A percentile compares a stretch with the other conserved stretches of the same genome.
Evolutionary conservation across 805 yeast species (phyloP).

Genomic region (Komagataella kurtzmanii): DNA sequence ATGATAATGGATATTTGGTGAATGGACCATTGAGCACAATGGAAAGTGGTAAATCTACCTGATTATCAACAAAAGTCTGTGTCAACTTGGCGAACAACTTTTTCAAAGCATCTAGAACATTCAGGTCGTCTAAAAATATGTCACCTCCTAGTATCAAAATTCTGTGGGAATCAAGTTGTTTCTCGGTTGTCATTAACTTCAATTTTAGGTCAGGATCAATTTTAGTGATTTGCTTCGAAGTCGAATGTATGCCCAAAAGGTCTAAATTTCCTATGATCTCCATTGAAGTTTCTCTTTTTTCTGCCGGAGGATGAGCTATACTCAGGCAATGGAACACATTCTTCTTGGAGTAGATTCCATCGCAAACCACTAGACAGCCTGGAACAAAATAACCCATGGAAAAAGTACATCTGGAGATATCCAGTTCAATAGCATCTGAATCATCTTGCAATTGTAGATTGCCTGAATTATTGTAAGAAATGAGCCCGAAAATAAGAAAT

Average conservation of each 20-base stretch:
- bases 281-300: slow-evolving; percentile 47
- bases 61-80: slow-evolving; percentile 25
- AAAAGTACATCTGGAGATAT: slow-evolving; percentile 46
- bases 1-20: slow-evolving; percentile 45
- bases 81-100: slow-evolving; percentile 47
- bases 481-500: slow-evolving; percentile 68
- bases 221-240: slow-evolving; percentile 21
- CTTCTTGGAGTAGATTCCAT: slow-evolving; percentile 70
- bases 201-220: slow-evolving; percentile 47
- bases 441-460: slow-evolving; percentile 72
- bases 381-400: slow-evolving; percentile 54
- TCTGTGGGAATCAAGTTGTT: slow-evolving; percentile 38
- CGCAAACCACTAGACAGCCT: slow-evolving; percentile 71
- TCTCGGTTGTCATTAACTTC: slow-evolving; percentile 43
- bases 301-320: slow-evolving; percentile 83
- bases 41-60: slow-evolving; percentile 33
- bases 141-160: slow-evolving; percentile 68
- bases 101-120: slow-evolving; percentile 47
- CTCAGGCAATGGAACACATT: slow-evolving; percentile 64
- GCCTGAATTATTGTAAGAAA: slow-evolving; percentile 51
- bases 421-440: slow-evolving; percentile 60
- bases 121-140: slow-evolving; percentile 46
- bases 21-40: slow-evolving; percentile 81
- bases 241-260: slow-evolving; percentile 19
- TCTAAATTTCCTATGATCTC: slow-evolving; percentile 75